Percentiles rank a stretch among this genome's conserved stretches.
phyloP scores from a whole-genome alignment of 345 rosid genomes.

The Erodium maritimum region DNA sequence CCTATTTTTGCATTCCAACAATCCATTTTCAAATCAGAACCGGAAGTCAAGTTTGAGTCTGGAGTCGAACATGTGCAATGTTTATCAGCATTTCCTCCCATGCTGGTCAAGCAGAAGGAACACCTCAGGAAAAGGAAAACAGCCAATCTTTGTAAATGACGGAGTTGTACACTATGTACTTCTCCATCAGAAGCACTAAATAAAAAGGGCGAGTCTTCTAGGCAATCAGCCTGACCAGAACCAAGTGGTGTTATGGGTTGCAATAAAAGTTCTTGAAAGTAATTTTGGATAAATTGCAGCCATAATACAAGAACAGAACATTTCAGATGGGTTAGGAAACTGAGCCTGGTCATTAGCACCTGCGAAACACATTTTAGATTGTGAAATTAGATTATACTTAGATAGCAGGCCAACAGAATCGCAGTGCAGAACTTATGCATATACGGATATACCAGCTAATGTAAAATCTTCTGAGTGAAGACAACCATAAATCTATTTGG shows the following conservation, averaged over 20 bases:
- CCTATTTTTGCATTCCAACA: slow-evolving; percentile 33
- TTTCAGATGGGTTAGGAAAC: slow-evolving; percentile 30
- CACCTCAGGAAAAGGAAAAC: slow-evolving; percentile 60
- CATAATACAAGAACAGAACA: slow-evolving; percentile 35
- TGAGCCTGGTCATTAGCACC: slow-evolving; percentile 75
- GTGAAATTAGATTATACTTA: not conserved
- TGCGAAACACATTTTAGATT: slow-evolving; percentile 17
- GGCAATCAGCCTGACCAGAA: slow-evolving; percentile 26
- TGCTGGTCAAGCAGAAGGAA: slow-evolving; percentile 41
- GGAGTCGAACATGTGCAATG: slow-evolving; percentile 20
- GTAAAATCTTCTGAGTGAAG: not conserved
- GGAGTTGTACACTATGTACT: slow-evolving; percentile 13
- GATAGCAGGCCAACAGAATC: not conserved
- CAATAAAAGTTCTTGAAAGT: slow-evolving; percentile 44
- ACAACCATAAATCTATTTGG: not conserved
- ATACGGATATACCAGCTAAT: too few species aligned
- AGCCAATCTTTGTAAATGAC: slow-evolving; percentile 56
- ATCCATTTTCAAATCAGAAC: slow-evolving; percentile 10
- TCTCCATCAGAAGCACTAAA: slow-evolving; percentile 29
- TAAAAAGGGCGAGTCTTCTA: slow-evolving; percentile 77
- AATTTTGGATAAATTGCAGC: slow-evolving; percentile 57
- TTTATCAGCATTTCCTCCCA: slow-evolving; percentile 20
- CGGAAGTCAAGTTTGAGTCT: slow-evolving; percentile 14
- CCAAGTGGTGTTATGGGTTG: slow-evolving; percentile 19
- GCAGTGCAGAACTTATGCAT: not conserved